phyloP scores from a whole-genome alignment of 2,329 filamentous ascomycete species.

The Fusarium nurragi region DNA sequence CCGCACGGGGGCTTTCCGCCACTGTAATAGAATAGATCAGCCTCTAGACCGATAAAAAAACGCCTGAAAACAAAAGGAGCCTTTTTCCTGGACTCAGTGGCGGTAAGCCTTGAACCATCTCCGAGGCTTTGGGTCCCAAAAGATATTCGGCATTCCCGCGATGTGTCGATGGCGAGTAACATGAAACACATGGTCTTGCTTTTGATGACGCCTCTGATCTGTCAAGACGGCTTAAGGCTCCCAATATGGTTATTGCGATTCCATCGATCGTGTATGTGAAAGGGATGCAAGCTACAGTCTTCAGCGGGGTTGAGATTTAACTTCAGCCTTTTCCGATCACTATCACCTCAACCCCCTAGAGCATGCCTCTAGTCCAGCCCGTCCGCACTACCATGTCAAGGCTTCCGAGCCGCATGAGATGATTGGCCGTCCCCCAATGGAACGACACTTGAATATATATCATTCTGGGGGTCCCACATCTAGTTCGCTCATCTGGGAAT shows the following conservation, averaged over 20 bases:
- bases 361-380: neutral
- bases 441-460: neutral
- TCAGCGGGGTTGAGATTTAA: neutral
- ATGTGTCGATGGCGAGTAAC: neutral
- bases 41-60: neutral
- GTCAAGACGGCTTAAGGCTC: too few species aligned
- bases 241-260: neutral
- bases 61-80: neutral
- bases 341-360: neutral
- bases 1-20: neutral
- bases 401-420: neutral
- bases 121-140: neutral
- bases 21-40: neutral
- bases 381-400: neutral
- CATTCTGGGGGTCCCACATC: neutral
- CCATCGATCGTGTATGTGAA: neutral
- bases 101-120: neutral
- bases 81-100: neutral
- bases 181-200: neutral
- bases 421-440: neutral
- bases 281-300: neutral
- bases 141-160: neutral
- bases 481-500: neutral
- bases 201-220: too few species aligned
- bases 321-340: neutral